A percentile compares a stretch with the other conserved stretches of the same genome.
Evolutionary conservation across 148 eudicot species (phyloP).

Genomic region (Diospyros lotus): DNA sequence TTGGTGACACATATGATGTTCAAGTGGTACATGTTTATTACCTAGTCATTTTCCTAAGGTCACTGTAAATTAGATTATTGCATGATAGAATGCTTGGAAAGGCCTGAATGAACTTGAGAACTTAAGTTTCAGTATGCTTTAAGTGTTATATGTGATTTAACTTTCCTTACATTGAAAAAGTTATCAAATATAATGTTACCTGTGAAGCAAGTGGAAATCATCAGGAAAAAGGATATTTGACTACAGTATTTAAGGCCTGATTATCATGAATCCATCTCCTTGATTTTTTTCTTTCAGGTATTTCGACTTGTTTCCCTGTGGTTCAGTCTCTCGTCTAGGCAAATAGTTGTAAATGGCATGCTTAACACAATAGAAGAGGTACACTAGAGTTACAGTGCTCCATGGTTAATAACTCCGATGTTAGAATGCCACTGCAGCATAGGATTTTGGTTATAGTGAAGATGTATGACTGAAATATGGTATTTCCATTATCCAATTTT

Average conservation of each 20-base stretch:
- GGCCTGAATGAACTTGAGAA: not conserved
- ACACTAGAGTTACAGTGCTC: slow-evolving; percentile 3
- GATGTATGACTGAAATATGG: not conserved
- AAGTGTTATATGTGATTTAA: not conserved
- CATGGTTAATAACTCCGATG: not conserved
- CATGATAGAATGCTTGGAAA: not conserved
- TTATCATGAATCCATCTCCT: not conserved
- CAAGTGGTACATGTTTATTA: slow-evolving; percentile 60
- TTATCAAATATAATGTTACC: not conserved
- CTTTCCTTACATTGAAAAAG: not conserved
- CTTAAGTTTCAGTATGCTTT: not conserved
- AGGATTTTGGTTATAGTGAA: not conserved
- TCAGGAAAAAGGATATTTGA: not conserved
- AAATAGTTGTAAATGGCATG: slow-evolving; percentile 75
- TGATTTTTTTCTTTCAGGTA: slow-evolving; percentile 47
- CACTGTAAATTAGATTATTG: not conserved
- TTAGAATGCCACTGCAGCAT: not conserved
- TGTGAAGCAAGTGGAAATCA: slow-evolving; percentile 2
- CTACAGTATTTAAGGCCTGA: slow-evolving; percentile 6
- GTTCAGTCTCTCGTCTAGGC: slow-evolving; percentile 78
- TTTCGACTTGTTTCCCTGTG: slow-evolving; percentile 97
- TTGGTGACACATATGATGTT: slow-evolving; percentile 94
- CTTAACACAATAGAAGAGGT: slow-evolving; percentile 80
- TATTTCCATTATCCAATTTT: slow-evolving; percentile 9
- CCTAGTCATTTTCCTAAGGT: not conserved